Conservation (phyloP, 2,329 filamentous ascomycete genomes). For the Pseudocercospora cruenta region DNA sequence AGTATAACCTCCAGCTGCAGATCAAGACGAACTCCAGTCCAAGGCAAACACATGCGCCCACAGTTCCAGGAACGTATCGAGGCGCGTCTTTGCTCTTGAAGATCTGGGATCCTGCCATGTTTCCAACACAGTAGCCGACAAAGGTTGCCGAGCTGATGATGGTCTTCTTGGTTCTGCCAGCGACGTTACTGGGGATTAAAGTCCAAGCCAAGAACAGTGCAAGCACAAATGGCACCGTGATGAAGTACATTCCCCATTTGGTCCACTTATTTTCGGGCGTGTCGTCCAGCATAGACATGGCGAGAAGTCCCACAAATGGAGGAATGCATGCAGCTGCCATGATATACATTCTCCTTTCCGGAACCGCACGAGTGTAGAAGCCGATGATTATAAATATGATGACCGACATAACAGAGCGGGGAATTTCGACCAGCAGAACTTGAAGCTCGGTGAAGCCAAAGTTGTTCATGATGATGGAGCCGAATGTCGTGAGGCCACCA, state of each 20-base stretch:
- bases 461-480: constrained; percentile 31
- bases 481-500: constrained; percentile 34
- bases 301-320: constrained; percentile 41
- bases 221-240: constrained; percentile 40
- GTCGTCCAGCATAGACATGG: constrained; percentile 42
- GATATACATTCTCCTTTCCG: constrained; percentile 40
- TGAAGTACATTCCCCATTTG: constrained; percentile 42
- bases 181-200: constrained; percentile 50
- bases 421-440: constrained; percentile 41
- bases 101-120: constrained; percentile 54
- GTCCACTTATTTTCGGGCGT: constrained; percentile 39
- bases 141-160: constrained; percentile 52
- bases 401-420: constrained; percentile 36
- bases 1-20: constrained; percentile 45
- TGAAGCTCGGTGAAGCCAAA: constrained; percentile 39
- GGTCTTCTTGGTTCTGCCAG: constrained; percentile 53
- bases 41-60: constrained; percentile 44
- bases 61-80: constrained; percentile 50
- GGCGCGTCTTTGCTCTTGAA: constrained; percentile 51
- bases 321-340: constrained; percentile 39
- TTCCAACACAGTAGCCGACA: constrained; percentile 53
- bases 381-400: constrained; percentile 39
- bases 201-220: constrained; percentile 42
- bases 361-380: constrained; percentile 37
- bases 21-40: constrained; percentile 42